Evolutionary conservation across 768 basidiomycete species (phyloP).

Genomic region (Xerocomus potaroensis): DNA sequence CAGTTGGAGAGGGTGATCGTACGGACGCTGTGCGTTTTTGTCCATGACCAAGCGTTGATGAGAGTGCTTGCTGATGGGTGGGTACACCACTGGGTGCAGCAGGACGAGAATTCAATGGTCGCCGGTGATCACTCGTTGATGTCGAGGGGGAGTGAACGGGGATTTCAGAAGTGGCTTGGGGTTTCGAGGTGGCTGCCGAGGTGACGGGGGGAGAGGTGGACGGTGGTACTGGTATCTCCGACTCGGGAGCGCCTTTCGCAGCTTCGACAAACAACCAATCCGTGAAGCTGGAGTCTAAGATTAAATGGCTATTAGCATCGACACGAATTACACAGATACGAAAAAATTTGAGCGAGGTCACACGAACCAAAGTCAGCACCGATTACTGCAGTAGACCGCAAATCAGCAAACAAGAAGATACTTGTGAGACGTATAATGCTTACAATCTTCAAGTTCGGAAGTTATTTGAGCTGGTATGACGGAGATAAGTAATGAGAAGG

Average conservation of each 20-base stretch:
- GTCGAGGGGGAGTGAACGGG: slow-evolving; percentile 20
- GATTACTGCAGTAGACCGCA: slow-evolving; percentile 43
- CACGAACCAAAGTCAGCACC: slow-evolving; percentile 75
- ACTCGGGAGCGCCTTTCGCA: slow-evolving; percentile 59
- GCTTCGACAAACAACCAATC: slow-evolving; percentile 86
- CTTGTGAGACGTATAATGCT: slow-evolving; percentile 7
- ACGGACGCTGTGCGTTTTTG: slow-evolving; percentile 66
- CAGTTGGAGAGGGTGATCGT: slow-evolving; percentile 62
- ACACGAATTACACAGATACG: background rate
- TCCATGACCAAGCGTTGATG: slow-evolving; percentile 47
- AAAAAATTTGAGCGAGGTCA: slow-evolving; percentile 1
- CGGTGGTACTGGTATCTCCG: slow-evolving; percentile 38
- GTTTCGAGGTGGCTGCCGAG: slow-evolving; percentile 24
- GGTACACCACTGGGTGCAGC: slow-evolving; percentile 32
- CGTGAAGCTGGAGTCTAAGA: slow-evolving; percentile 73
- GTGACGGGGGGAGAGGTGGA: slow-evolving; percentile 23
- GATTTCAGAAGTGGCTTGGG: slow-evolving; percentile 28
- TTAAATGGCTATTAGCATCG: slow-evolving; percentile 4
- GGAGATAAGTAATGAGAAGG: slow-evolving; percentile 5
- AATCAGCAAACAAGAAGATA: slow-evolving; percentile 12
- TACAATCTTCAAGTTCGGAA: slow-evolving; percentile 81
- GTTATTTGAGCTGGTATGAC: slow-evolving; percentile 76
- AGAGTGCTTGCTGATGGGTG: slow-evolving; percentile 72
- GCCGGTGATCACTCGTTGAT: slow-evolving; percentile 20
- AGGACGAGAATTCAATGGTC: slow-evolving; percentile 47